Evolutionary conservation across 2,329 filamentous ascomycete genomes (phyloP).

Genomic region (Arachnomyces sp.): DNA sequence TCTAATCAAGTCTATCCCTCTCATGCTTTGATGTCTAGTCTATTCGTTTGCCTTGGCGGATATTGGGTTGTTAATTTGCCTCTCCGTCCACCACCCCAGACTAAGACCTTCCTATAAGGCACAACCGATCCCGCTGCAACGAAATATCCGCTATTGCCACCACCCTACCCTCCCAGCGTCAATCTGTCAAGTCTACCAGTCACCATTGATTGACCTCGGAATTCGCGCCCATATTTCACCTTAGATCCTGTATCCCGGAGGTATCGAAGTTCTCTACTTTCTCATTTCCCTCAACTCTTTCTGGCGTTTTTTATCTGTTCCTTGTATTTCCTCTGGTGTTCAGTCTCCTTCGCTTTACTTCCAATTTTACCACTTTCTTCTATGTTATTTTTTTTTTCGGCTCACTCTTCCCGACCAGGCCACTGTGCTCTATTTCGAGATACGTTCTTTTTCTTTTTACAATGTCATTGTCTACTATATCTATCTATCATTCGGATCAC

Average conservation of each 20-base stretch:
- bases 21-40: background rate
- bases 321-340: background rate
- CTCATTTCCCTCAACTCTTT: constrained; percentile 3
- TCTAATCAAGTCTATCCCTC: background rate
- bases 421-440: no score
- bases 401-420: background rate
- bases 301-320: constrained; percentile 2
- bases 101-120: no score
- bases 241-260: background rate
- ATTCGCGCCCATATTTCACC: background rate
- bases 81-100: no score
- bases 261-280: background rate
- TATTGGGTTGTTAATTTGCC: background rate
- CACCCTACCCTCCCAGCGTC: background rate
- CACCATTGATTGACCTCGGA: no score
- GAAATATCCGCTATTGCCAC: background rate
- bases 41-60: background rate
- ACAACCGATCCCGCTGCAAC: no score
- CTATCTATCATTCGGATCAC: no score
- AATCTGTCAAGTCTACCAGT: background rate
- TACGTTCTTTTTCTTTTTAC: no score
- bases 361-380: constrained; percentile 1
- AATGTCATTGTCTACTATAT: no score
- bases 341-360: background rate
- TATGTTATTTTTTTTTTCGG: background rate